phyloP scores from a whole-genome alignment of 1,139 yeast species.

The Kodamaea alishanica region DNA sequence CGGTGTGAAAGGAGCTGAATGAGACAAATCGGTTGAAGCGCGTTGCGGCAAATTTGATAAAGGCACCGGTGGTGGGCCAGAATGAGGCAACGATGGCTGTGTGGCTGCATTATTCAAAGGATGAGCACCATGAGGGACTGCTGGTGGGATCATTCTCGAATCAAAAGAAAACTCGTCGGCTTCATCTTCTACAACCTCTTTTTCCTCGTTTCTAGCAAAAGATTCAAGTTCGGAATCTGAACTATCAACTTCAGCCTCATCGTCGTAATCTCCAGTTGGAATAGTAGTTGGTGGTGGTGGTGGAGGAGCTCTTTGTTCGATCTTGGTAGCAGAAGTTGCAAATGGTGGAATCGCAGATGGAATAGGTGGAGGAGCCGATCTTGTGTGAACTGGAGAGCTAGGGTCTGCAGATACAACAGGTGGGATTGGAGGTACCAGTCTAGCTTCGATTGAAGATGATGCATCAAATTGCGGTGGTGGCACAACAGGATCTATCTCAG shows the following conservation, averaged over 20 bases:
- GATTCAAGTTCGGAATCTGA: neutral
- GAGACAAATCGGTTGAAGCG: constrained; percentile 23
- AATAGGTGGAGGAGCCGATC: constrained; percentile 13
- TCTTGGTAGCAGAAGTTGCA: constrained; percentile 8
- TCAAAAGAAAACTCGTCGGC: constrained; percentile 1
- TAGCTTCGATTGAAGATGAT: constrained; percentile 1
- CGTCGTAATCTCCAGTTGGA: neutral
- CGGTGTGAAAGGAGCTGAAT: constrained; percentile 8
- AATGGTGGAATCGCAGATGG: constrained; percentile 9
- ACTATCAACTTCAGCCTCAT: neutral
- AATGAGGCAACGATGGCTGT: too few relatives aligned
- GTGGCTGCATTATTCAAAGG: neutral
- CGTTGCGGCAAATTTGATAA: constrained; percentile 9
- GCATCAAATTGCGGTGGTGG: constrained; percentile 12
- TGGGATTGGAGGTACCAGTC: constrained; percentile 1
- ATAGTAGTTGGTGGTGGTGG: constrained; percentile 10
- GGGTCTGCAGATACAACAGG: too few relatives aligned
- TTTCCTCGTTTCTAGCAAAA: neutral
- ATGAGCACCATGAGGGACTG: constrained; percentile 4
- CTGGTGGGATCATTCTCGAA: constrained; percentile 3
- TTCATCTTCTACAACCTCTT: neutral
- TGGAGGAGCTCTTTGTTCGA: constrained; percentile 4
- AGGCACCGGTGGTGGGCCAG: constrained; percentile 4
- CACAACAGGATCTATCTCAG: constrained; percentile 13
- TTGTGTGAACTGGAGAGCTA: too few relatives aligned